phyloP scores from a whole-genome alignment of 1,284 basidiomycete species.

The Phellopilus nigrolimitatus region DNA sequence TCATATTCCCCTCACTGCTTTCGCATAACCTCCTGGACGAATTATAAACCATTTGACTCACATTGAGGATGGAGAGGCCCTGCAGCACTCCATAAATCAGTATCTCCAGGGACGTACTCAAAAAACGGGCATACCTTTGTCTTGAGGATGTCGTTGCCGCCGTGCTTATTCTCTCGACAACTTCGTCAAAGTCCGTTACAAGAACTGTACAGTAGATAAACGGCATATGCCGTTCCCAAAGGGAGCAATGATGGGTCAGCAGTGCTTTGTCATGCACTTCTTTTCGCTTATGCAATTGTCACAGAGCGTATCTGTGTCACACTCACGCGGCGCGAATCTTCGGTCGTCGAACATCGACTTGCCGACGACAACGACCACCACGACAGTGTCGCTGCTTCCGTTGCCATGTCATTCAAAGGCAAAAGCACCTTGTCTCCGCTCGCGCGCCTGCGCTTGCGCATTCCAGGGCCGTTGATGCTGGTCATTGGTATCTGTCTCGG shows the following conservation, averaged over 20 bases:
- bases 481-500: constrained; percentile 18
- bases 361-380: background rate
- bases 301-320: too few relatives aligned
- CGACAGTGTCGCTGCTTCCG: background rate
- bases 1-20: background rate
- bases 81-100: background rate
- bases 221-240: background rate
- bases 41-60: constrained; percentile 2
- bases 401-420: constrained; percentile 12
- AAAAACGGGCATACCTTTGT: constrained; percentile 3
- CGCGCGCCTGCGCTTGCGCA: constrained; percentile 14
- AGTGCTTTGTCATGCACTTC: too few relatives aligned
- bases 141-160: constrained; percentile 11
- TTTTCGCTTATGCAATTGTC: too few relatives aligned
- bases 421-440: background rate
- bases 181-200: too few relatives aligned
- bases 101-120: background rate
- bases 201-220: background rate
- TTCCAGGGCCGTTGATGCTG: constrained; percentile 17
- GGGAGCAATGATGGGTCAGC: too few relatives aligned
- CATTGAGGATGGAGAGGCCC: constrained; percentile 10
- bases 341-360: background rate
- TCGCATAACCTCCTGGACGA: background rate
- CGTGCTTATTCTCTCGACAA: background rate
- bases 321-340: too few relatives aligned